Conservation (phyloP, 306 rosid genomes). For the Inga oerstediana region DNA sequence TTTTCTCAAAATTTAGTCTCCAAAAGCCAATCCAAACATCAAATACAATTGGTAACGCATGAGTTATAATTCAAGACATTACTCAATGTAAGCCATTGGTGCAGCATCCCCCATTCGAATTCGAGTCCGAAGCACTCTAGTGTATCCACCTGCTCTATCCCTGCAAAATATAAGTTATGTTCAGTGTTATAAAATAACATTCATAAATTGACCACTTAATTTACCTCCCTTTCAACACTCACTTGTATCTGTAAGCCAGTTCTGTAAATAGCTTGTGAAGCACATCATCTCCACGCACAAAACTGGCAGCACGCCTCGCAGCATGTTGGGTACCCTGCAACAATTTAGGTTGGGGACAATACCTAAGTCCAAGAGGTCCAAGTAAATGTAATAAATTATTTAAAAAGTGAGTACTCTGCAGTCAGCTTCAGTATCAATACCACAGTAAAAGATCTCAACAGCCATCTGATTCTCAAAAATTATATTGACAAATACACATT, state of each 20-base stretch:
- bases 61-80: conserved; percentile 35
- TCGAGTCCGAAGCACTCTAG: conserved; percentile 90
- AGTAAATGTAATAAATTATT: conserved; percentile 6
- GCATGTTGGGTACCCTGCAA: conserved; percentile 78
- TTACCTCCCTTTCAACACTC: conserved; percentile 25
- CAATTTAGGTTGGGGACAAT: conserved; percentile 1
- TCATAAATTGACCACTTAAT: conserved; percentile 9
- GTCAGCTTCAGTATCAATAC: conserved; percentile 2
- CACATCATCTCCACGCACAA: conserved; percentile 92
- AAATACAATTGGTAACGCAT: conserved; percentile 15
- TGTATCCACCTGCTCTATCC: conserved; percentile 93
- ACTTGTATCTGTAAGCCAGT: conserved; percentile 92
- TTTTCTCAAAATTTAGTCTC: too few species aligned
- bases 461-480: conserved; percentile 4
- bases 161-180: conserved; percentile 46
- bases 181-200: conserved; percentile 26
- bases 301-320: conserved; percentile 79
- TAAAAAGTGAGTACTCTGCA: background rate
- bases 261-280: conserved; percentile 91
- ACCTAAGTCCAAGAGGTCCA: conserved; percentile 8
- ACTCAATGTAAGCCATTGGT: conserved; percentile 98
- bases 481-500: background rate
- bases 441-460: background rate
- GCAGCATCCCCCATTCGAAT: conserved; percentile 97
- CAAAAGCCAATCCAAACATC: background rate